Conservation (phyloP, 1,139 yeast genomes). For the Blastobotrys aristatus region DNA sequence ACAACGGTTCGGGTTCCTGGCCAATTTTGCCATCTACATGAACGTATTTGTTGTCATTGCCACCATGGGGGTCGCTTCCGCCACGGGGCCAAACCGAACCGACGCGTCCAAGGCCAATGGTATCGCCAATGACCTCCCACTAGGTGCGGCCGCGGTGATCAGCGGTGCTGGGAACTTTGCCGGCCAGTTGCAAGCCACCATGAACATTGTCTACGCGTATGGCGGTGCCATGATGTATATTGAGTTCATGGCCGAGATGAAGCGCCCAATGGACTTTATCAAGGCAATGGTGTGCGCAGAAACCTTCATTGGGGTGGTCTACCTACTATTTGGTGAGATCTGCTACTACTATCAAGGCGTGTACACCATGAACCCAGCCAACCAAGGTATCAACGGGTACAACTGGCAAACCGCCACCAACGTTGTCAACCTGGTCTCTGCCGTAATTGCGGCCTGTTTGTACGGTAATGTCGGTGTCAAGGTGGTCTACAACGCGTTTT, state of each 20-base stretch:
- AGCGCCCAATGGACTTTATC: slow-evolving; percentile 43
- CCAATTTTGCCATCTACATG: slow-evolving; percentile 45
- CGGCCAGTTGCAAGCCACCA: slow-evolving; percentile 37
- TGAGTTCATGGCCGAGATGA: slow-evolving; percentile 45
- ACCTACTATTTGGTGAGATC: slow-evolving; percentile 40
- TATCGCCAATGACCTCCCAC: slow-evolving; percentile 16
- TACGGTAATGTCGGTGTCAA: slow-evolving; percentile 45
- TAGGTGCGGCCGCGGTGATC: slow-evolving; percentile 28
- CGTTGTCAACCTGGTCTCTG: slow-evolving; percentile 37
- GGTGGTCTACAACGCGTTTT: slow-evolving; percentile 38
- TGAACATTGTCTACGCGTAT: slow-evolving; percentile 45
- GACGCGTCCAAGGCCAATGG: slow-evolving; percentile 30
- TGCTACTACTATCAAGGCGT: slow-evolving; percentile 44
- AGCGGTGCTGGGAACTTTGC: slow-evolving; percentile 31
- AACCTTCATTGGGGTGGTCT: slow-evolving; percentile 36
- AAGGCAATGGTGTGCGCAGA: slow-evolving; percentile 45
- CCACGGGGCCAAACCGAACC: slow-evolving; percentile 34
- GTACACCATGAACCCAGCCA: slow-evolving; percentile 41
- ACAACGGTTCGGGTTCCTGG: slow-evolving; percentile 38
- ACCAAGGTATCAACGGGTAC: slow-evolving; percentile 37
- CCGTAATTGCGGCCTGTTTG: slow-evolving; percentile 42
- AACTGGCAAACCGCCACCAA: slow-evolving; percentile 43
- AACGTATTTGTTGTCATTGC: slow-evolving; percentile 40
- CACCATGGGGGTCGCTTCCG: slow-evolving; percentile 40
- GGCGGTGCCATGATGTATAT: slow-evolving; percentile 46